Percentiles rank a stretch among this genome's conserved stretches.
phyloP scores from a whole-genome alignment of 495 filamentous ascomycete species.

The Lophiotrema nucula region DNA sequence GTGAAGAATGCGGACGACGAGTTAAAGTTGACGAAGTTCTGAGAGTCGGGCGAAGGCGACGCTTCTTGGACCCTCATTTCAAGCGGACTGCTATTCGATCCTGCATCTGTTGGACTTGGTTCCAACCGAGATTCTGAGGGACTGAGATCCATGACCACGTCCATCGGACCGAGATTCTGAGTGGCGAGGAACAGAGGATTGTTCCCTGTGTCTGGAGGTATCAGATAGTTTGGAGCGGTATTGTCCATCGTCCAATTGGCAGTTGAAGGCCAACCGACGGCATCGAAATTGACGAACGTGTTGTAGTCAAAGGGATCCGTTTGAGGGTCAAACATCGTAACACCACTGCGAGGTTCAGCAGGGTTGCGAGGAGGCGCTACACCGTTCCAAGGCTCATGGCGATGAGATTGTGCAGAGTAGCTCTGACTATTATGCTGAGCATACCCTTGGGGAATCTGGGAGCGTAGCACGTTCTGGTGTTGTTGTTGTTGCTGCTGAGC shows the following conservation, averaged over 20 bases:
- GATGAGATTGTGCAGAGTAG: conserved; percentile 16
- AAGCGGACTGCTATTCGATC: not conserved
- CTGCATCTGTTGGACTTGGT: not conserved
- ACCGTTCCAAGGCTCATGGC: conserved; percentile 30
- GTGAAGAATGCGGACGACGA: not conserved
- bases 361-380: conserved; percentile 18
- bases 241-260: conserved; percentile 13
- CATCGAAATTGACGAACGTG: conserved; percentile 7
- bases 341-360: conserved; percentile 13
- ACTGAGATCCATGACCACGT: not conserved
- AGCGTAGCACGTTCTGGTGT: not conserved
- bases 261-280: not conserved
- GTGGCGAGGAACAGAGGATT: not conserved
- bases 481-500: conserved; percentile 3
- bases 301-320: conserved; percentile 8
- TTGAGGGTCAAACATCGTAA: conserved; percentile 22
- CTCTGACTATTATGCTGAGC: conserved; percentile 9
- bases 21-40: conserved; percentile 17
- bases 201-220: no score
- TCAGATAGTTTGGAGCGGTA: conserved; percentile 5
- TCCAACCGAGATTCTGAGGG: not conserved
- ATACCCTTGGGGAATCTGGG: no score
- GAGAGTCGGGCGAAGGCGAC: conserved; percentile 17
- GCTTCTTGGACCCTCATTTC: conserved; percentile 2
- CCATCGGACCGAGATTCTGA: not conserved